Evolutionary conservation across 2,329 filamentous ascomycete genomes (phyloP), one percentile per base, ranked within the genome.

Genomic region (Pyrenophora teres): DNA sequence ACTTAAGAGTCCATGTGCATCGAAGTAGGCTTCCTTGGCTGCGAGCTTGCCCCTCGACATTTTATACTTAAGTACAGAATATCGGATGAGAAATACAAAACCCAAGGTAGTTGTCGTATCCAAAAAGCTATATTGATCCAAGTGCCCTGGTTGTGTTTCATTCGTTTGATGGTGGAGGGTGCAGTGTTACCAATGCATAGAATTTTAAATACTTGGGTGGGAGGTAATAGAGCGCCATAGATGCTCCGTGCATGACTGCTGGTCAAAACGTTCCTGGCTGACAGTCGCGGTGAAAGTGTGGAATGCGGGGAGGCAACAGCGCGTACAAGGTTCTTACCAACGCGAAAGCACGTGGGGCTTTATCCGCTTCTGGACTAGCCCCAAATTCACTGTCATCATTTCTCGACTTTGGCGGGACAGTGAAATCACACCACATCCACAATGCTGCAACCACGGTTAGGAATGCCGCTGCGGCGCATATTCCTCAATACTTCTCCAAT

Each of bases 371-470:
- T 9, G 50, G 32, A 41, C 57, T 64, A 63, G 57, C 31, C 23
- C 21, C 32, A 30, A 47, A 50, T 51, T 56, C 50, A 51, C 51
- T 31, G 47, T 55, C 50, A 55, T 50, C 42, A 50, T 46, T 50
- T 44, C 41, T 44, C 43, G 49, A 56, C 47, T 43, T 44, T 21
- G 51, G 47, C 31, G 42, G 38, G 50, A 43, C 42, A 37, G 16
- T 40, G 15, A 23, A 36, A 37, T 18, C 49, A 51, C 38, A 21
- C 44, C 33, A 18, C 49, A 47, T 57, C 23, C 56, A 63, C 33
- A 27, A 72, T 72, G 70, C 43, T 71, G 40, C 69, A 72, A 51
- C 67, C 68, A 31, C 64, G 67, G 42, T 63, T 71, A 67, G 30
- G 54, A 18, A 35, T 40, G 30, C 59, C 52, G 30, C 15, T 69